phyloP scores from a whole-genome alignment of 1,139 yeast species.

The Geotrichum reessii region DNA sequence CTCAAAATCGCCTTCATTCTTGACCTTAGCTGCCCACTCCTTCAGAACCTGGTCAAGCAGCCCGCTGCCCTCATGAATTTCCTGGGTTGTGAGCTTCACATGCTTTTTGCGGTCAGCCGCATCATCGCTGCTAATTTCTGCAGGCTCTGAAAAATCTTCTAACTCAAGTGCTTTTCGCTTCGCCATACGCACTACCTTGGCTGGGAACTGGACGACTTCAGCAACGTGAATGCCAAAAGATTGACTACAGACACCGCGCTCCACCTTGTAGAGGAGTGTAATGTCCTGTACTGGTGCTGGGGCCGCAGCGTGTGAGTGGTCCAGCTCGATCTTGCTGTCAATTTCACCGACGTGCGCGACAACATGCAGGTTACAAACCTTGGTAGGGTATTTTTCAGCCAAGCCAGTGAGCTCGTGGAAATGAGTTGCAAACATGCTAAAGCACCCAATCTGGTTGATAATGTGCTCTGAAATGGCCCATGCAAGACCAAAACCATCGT shows the following conservation, averaged over 20 bases:
- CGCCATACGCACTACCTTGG: slow-evolving; percentile 86
- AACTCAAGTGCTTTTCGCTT: slow-evolving; percentile 86
- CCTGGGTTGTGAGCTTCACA: slow-evolving; percentile 43
- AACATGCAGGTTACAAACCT: slow-evolving; percentile 79
- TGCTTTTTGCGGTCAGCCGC: slow-evolving; percentile 19
- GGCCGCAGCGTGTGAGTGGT: slow-evolving; percentile 20
- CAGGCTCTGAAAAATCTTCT: slow-evolving; percentile 53
- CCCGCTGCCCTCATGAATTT: slow-evolving; percentile 52
- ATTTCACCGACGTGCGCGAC: slow-evolving; percentile 76
- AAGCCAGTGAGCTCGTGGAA: slow-evolving; percentile 89
- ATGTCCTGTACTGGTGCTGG: slow-evolving; percentile 47
- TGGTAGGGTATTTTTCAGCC: slow-evolving; percentile 50
- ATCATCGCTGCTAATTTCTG: slow-evolving; percentile 32
- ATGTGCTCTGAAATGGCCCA: slow-evolving; percentile 92
- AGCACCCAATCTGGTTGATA: slow-evolving; percentile 62
- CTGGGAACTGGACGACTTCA: slow-evolving; percentile 87
- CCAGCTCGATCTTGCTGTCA: slow-evolving; percentile 26
- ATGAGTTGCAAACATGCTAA: slow-evolving; percentile 91
- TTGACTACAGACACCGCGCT: slow-evolving; percentile 86
- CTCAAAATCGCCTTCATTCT: slow-evolving; percentile 34
- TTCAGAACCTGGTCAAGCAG: slow-evolving; percentile 51
- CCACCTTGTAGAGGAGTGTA: slow-evolving; percentile 83
- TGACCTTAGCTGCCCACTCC: slow-evolving; percentile 53
- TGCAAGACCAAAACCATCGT: slow-evolving; percentile 96
- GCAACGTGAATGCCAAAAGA: slow-evolving; percentile 98